Evolutionary conservation across 305 asterid genomes (phyloP).

Genomic region (Rubia balearica): DNA sequence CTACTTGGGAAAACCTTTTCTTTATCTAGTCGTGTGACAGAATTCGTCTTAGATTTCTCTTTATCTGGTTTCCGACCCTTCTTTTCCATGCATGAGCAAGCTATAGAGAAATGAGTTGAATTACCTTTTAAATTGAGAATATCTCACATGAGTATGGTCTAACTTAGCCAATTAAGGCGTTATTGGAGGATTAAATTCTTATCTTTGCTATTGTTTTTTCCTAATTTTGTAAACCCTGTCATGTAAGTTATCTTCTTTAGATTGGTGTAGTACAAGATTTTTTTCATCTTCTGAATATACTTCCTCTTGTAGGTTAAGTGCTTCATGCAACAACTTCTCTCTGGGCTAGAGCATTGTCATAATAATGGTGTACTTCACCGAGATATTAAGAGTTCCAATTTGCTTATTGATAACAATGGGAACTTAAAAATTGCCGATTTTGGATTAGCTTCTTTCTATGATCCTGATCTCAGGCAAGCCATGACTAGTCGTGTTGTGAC

Average conservation of each 20-base stretch:
- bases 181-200: not conserved
- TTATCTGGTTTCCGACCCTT: not conserved
- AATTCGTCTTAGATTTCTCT: not conserved
- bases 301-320: constrained; percentile 64
- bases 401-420: constrained; percentile 74
- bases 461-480: constrained; percentile 53
- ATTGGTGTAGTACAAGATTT: not conserved
- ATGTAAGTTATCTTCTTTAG: not conserved
- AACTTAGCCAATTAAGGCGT: not conserved
- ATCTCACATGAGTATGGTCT: not conserved
- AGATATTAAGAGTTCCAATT: constrained; percentile 84
- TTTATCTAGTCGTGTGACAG: not conserved
- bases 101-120: not conserved
- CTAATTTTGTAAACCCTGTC: not conserved
- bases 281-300: constrained; percentile 14
- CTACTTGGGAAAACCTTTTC: not conserved
- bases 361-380: constrained; percentile 82
- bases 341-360: constrained; percentile 94
- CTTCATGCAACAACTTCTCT: constrained; percentile 71
- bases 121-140: not conserved
- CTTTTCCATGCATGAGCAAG: not conserved
- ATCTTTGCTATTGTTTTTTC: not conserved
- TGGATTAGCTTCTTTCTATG: constrained; percentile 74
- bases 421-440: constrained; percentile 80
- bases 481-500: constrained; percentile 95